These are phyloP conservation scores for Cladophialophora chaetospira DNA, from an alignment of 2,329 filamentous ascomycete genomes.

Conservation along the genomic window DNA sequence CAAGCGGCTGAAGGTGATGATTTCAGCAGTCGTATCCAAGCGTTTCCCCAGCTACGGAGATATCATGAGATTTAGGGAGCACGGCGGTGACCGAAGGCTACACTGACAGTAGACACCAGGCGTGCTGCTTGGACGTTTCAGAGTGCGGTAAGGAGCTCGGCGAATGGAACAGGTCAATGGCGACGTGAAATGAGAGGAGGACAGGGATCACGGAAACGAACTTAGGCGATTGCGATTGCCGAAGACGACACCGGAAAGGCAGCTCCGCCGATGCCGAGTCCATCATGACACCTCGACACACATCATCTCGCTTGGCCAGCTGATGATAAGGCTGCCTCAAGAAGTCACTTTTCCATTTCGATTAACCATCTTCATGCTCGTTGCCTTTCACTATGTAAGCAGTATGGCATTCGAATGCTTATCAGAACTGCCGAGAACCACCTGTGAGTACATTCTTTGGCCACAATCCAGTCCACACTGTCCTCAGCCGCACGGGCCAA, in stretches of 20 bases:
- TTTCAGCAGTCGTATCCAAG: too few relatives aligned
- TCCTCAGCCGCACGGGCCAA: slow-evolving; percentile 3
- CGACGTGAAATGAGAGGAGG: neutral
- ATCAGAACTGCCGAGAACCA: too few relatives aligned
- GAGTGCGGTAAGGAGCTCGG: neutral
- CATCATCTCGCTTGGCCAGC: neutral
- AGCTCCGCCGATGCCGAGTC: neutral
- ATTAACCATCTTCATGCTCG: too few relatives aligned
- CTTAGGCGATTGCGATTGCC: neutral
- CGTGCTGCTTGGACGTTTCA: neutral
- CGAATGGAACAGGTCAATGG: neutral
- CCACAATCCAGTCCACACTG: slow-evolving; percentile 1
- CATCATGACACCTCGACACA: neutral
- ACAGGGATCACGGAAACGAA: neutral
- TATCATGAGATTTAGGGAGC: too few relatives aligned
- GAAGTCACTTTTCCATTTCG: too few relatives aligned
- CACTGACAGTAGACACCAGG: neutral
- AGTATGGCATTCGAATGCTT: too few relatives aligned
- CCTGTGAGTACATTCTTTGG: neutral
- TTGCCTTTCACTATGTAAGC: too few relatives aligned
- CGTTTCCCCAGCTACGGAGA: too few relatives aligned
- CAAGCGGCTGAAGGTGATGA: too few relatives aligned
- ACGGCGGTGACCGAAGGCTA: neutral
- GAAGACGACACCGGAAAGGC: neutral
- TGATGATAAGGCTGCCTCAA: too few relatives aligned